A percentile compares a stretch with the other conserved stretches of the same genome.
Evolutionary conservation across 306 rosid genomes (phyloP).

Genomic region (Begonia masoniana): DNA sequence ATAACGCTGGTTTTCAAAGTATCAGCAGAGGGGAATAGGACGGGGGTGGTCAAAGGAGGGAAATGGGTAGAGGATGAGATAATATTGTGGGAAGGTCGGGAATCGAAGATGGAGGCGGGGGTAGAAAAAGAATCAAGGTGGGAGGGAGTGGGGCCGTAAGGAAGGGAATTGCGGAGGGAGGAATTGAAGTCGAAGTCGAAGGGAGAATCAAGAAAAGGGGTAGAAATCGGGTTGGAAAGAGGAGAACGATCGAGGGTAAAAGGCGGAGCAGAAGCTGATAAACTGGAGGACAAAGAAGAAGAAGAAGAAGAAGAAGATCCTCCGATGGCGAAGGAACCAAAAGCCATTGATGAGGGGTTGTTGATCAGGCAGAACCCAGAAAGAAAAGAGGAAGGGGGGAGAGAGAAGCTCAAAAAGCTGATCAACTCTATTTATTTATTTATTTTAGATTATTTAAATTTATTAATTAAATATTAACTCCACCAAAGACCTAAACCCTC

Average conservation of each 20-base stretch:
- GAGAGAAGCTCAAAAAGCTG: no score
- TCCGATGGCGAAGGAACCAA: conserved; percentile 36
- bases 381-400: no score
- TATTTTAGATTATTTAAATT: no score
- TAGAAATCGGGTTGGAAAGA: conserved; percentile 14
- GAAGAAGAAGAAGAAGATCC: conserved; percentile 24
- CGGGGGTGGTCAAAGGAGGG: conserved; percentile 28
- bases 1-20: conserved; percentile 18
- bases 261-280: conserved; percentile 74
- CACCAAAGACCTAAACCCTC: no score
- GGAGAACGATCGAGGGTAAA: conserved; percentile 49
- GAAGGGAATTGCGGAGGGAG: conserved; percentile 26
- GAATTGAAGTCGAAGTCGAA: conserved; percentile 15
- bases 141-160: conserved; percentile 12
- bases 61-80: conserved; percentile 22
- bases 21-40: conserved; percentile 18
- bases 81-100: conserved; percentile 14
- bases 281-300: conserved; percentile 40
- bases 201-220: conserved; percentile 34
- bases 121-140: conserved; percentile 26
- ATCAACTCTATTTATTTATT: no score
- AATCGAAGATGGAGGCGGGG: conserved; percentile 23
- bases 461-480: no score
- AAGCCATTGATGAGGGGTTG: conserved; percentile 42
- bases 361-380: no score